phyloP scores from a whole-genome alignment of 176 grass and related monocot genomes.

The Cocos nucifera region DNA sequence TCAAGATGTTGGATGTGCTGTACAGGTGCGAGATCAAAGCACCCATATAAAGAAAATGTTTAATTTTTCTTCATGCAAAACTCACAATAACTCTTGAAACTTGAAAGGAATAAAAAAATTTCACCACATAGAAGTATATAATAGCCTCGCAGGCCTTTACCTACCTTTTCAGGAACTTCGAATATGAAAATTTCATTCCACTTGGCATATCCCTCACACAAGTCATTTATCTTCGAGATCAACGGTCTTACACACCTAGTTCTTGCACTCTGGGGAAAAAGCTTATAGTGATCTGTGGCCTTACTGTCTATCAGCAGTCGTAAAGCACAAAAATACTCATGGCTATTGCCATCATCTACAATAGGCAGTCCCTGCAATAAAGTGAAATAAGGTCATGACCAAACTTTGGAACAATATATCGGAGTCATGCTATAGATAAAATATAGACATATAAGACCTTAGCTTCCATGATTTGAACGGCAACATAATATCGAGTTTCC shows the following conservation, averaged over 20 bases:
- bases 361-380: conserved; percentile 64
- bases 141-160: no score
- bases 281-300: conserved; percentile 77
- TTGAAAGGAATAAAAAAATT: no score
- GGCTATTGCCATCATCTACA: conserved; percentile 85
- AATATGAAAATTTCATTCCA: conserved; percentile 99
- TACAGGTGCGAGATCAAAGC: no score
- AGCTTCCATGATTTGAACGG: conserved; percentile 81
- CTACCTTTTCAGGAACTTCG: conserved; percentile 93
- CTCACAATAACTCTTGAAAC: no score
- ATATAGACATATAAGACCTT: conserved; percentile 36
- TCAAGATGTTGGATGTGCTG: no score
- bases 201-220: conserved; percentile 35
- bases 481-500: conserved; percentile 88
- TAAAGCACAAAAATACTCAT: conserved; percentile 92
- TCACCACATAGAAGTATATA: no score
- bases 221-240: conserved; percentile 25
- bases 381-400: conserved; percentile 3
- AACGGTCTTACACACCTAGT: conserved; percentile 89
- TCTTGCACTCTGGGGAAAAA: conserved; percentile 96
- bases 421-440: not conserved
- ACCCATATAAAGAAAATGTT: no score
- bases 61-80: no score
- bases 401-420: no score
- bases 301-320: conserved; percentile 71